Conservation (phyloP, 2,329 filamentous ascomycete species). For the Aspergillus sp. region DNA sequence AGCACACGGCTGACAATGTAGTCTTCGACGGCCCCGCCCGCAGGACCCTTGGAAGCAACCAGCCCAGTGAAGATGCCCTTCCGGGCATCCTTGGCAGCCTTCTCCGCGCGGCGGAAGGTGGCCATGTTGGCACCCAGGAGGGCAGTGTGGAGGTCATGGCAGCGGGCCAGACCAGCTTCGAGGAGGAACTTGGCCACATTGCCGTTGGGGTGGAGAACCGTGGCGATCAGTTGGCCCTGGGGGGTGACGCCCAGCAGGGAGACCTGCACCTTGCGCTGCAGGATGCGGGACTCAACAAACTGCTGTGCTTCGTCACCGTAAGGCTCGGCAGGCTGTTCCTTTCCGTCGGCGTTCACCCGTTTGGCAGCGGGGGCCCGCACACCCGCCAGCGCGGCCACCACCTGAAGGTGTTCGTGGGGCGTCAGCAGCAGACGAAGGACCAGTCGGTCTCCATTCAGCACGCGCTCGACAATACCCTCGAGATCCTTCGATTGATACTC, state of each 20-base stretch:
- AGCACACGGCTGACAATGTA: slow-evolving; percentile 82
- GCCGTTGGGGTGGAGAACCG: slow-evolving; percentile 81
- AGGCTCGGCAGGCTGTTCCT: slow-evolving; percentile 81
- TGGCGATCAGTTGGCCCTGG: slow-evolving; percentile 87
- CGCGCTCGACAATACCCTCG: slow-evolving; percentile 83
- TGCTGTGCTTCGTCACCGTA: slow-evolving; percentile 83
- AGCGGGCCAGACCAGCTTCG: slow-evolving; percentile 83
- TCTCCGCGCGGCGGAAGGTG: slow-evolving; percentile 79
- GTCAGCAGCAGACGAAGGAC: slow-evolving; percentile 78
- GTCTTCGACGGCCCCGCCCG: slow-evolving; percentile 65
- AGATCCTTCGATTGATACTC: slow-evolving; percentile 82
- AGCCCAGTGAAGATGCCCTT: slow-evolving; percentile 79
- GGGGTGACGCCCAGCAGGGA: slow-evolving; percentile 83
- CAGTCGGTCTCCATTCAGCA: slow-evolving; percentile 86
- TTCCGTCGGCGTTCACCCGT: slow-evolving; percentile 74
- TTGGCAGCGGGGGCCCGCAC: slow-evolving; percentile 88
- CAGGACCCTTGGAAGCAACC: slow-evolving; percentile 62
- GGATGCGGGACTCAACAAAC: slow-evolving; percentile 81
- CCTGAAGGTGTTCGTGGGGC: slow-evolving; percentile 82
- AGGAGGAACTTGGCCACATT: slow-evolving; percentile 92
- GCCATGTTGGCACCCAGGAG: slow-evolving; percentile 89
- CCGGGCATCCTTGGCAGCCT: slow-evolving; percentile 72
- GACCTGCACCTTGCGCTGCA: slow-evolving; percentile 82
- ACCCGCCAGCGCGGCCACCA: slow-evolving; percentile 84
- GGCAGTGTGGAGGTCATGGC: slow-evolving; percentile 93